Evolutionary conservation across 768 basidiomycete genomes (phyloP), one percentile per base, ranked within the genome.

Genomic region (Tulasnella sp.): DNA sequence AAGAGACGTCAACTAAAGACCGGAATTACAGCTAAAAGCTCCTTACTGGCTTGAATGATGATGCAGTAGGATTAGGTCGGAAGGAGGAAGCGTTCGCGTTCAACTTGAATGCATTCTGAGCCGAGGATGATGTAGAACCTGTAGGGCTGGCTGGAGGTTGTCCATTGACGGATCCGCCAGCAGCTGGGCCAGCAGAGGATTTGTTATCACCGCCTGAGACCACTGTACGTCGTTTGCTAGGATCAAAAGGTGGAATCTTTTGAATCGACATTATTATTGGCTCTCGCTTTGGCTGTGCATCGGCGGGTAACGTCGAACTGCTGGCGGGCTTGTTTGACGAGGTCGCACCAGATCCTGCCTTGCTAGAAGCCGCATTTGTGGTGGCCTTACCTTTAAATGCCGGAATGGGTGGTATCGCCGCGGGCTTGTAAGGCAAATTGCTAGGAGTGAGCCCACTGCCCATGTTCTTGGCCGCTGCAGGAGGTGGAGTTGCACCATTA

Each of bases 41-140:
- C 58, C 64, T 60, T 56, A 79, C 77, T 62, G 79, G 84, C 62
- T 76, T 81, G 66, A 83, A 88, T 56, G 76, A 69, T 63, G 70
- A 72, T 60, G 85, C 86, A 70, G 82, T 82, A 49, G 79, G 78
- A 62, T 81, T 90, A 10, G 91, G 89, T 61, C 81, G 81, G 74
- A 96, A 96, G 49, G 89, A 86, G 24, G 82, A 80, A 10, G 93
- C 92, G 53, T 84, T 84, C 49, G 82, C 85, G 58, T 95, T 95
- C 59, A 96, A 64, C 58, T 83, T 77, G 58, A 74, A 77, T 65
- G 57, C 71, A 28, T 73, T 69, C 4, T 66, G 65, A 12, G 73
- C 43, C 32, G 53, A 45, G 10, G 50, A 34, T 13, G 53, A 42
- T 16, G 29, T 42, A 13, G 54, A 39, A 20, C 48, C 66, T 6